These are phyloP conservation scores for Cercophora samala DNA, from an alignment of 495 filamentous ascomycete genomes.

Conservation along the genomic window DNA sequence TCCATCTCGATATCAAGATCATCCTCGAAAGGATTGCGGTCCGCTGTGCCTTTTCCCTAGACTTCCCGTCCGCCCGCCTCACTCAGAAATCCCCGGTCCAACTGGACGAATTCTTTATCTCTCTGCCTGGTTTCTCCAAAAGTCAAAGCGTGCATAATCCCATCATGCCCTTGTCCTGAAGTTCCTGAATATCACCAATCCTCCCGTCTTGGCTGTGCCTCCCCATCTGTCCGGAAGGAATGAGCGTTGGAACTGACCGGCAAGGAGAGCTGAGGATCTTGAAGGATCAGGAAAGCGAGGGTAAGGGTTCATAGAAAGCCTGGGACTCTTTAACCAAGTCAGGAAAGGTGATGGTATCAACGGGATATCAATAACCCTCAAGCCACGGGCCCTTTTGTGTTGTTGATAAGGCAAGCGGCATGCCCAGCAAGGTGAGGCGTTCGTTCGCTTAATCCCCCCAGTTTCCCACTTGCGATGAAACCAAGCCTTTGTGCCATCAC, in stretches of 20 bases:
- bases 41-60: neutral
- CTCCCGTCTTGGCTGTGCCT: neutral
- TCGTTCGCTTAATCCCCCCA: neutral
- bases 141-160: neutral
- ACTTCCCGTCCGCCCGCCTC: neutral
- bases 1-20: neutral
- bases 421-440: neutral
- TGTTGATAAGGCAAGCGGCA: neutral
- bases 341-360: neutral
- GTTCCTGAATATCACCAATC: neutral
- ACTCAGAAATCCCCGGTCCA: neutral
- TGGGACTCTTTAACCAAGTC: conserved; percentile 5
- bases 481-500: neutral
- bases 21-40: neutral
- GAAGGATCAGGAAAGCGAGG: neutral
- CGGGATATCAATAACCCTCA: neutral
- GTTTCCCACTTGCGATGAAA: neutral
- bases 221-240: neutral
- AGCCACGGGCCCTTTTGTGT: neutral
- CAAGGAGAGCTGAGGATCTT: neutral
- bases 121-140: neutral
- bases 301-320: neutral
- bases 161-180: neutral
- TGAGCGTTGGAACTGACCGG: neutral
- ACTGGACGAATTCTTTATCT: neutral